Evolutionary conservation across 192 early-diverging fungal genomes (phyloP), one percentile per base, ranked within the genome.

Genomic region (Umbelopsis sp.): DNA sequence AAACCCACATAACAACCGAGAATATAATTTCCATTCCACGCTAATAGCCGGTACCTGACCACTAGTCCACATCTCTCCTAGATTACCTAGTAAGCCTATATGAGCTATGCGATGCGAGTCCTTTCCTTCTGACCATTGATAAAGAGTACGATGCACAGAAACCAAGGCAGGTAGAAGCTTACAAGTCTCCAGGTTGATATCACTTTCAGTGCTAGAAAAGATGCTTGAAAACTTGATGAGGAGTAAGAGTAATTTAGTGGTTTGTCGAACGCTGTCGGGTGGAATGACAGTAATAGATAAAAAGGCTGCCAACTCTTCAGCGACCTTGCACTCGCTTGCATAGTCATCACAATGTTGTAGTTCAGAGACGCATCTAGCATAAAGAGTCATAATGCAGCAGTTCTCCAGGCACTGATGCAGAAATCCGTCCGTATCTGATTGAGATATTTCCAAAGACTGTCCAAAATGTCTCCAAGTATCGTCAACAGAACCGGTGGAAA

Each of bases 231-330:
- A 62, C 26, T 62, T 62, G 26, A 14, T 17, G 11, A 62, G 29
- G 17, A 62, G 29, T 20, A 62, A 32, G 12, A 62, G 17, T 16
- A 62, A 5, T 32, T 62, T 62, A 16, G 56, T 62, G 26, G 56
- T 32, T 7, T 62, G 29, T 20, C 29, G 17, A 36, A 12, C 20
- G 26, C 26, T 32, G 11, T 34, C 26, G 12, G 31, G 56, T 16
- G 56, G 56, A 34, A 62, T 32, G 31, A n/a, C 31, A n/a, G 56
- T 62, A 34, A 62, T 62, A 31, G 56, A 62, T 34, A 62, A 62
- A 32, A 62, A 62, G 9, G 56, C 56, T 0, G 56, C 56, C 26
- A 62, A 5, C 20, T 62, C 56, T 36, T 62, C 56, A 16, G 56
- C 56, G 7, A 62, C 31, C 31, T 34, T 62, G 31, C 56, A 62